Evolutionary conservation across 306 rosid species (phyloP), one percentile per base, ranked within the genome.

Genomic region (Ormosia semicastrata): DNA sequence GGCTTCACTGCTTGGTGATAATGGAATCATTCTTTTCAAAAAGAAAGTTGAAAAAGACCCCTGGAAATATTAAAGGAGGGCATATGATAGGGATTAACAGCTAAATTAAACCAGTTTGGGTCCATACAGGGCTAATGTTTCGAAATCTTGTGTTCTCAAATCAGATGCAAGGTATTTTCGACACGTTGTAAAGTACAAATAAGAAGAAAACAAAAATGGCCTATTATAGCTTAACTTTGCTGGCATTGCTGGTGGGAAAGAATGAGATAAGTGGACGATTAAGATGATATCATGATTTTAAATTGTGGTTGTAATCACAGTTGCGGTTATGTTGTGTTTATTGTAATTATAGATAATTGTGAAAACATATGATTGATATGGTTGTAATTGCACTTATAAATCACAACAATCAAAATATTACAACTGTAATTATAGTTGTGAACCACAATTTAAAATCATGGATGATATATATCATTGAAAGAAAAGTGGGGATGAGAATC

Each of bases 261-360:
- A 70, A 69, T 52, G 78, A 29, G 84, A 86, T 73, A 77, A 84
- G 90, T 81, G 89, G 90, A 71, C 57, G 86, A 84, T 78, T 76
- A 83, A 69, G 66, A 71, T 70, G 78, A 73, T 77, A 64, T 70
- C n/a, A n/a, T n/a, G n/a, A n/a, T n/a, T n/a, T n/a, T n/a, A n/a
- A n/a, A n/a, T n/a, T n/a, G n/a, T n/a, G n/a, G n/a, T n/a, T n/a
- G n/a, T n/a, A n/a, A n/a, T n/a, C n/a, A n/a, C n/a, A n/a, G n/a
- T n/a, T n/a, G n/a, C n/a, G n/a, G n/a, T n/a, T n/a, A n/a, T n/a
- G n/a, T n/a, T n/a, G n/a, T n/a, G n/a, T n/a, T n/a, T n/a, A n/a
- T n/a, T n/a, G n/a, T n/a, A n/a, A n/a, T n/a, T n/a, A n/a, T n/a
- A n/a, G n/a, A n/a, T n/a, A n/a, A n/a, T n/a, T n/a, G n/a, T n/a